Base-by-base conservation (phyloP, 345 rosid species). In the Rubroshorea leprosula region DNA sequence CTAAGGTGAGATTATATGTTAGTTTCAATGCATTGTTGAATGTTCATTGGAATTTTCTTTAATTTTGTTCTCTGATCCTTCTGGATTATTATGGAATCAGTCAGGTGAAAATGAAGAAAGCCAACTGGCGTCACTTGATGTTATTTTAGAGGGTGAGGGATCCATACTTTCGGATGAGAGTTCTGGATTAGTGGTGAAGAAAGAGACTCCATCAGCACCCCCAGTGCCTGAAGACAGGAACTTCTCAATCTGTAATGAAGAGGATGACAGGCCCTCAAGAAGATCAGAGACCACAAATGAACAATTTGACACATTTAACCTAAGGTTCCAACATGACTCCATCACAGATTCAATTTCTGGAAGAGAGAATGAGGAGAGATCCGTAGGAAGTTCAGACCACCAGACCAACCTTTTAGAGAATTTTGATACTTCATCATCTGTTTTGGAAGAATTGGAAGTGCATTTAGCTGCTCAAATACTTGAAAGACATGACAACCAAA, bases 101-200 rank as follows among this genome's bases (percentile, higher is more conserved):
- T 29, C 44, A n/a, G 61, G 13, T 50, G 73, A 75, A 64, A 47
- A 54, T 57, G 78, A 73, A 56, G 76, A 72, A 63, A 53, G 53
- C 56, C 61, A 59, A 15, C 72, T 60, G 44, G n/a, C n/a, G n/a
- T n/a, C n/a, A n/a, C 43, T 71, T 43, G 79, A 80, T 68, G 73
- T 59, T 25, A 55, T 69, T 44, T 74, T 72, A 66, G 79, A 78
- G 49, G 77, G 72, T 24, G 50, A 76, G 35, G 72, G 26, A 24
- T 69, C 77, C 38, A 53, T 71, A 14, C 67, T 70, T 64, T 55
- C 70, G 63, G 65, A 73, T 61, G 85, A 78, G 55, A 63, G 67
- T 68, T 62, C 66, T 10, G 83, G 60, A 50, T 50, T 55, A 38
- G 22, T 56, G 57, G 47, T 23, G 13, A 65, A 65, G 52, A 70